Conservation (phyloP, 768 basidiomycete species). For the Pleurotus eryngii region DNA sequence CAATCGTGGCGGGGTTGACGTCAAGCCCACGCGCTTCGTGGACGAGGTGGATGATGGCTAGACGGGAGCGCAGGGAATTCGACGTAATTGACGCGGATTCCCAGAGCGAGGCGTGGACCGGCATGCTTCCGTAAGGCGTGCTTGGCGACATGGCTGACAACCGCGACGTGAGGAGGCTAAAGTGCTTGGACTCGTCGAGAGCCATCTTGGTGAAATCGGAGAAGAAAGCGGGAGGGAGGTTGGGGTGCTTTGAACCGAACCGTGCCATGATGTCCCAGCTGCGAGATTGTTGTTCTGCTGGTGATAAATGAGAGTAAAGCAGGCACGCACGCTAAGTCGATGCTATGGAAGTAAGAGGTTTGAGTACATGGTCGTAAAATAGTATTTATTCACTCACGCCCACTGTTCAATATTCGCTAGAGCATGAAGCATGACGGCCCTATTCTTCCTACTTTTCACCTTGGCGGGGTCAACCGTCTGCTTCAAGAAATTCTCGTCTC, state of each 20-base stretch:
- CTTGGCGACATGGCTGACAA: conserved; percentile 58
- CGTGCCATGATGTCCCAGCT: conserved; percentile 86
- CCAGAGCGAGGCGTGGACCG: conserved; percentile 80
- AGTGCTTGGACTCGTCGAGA: conserved; percentile 84
- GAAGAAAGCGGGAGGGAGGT: conserved; percentile 73
- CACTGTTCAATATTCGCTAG: conserved; percentile 86
- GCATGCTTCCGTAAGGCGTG: conserved; percentile 69
- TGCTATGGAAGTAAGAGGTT: conserved; percentile 31
- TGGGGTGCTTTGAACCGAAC: conserved; percentile 57
- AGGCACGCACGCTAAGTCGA: conserved; percentile 64
- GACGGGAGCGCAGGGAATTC: conserved; percentile 61
- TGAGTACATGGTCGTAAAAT: neutral
- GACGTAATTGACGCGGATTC: conserved; percentile 70
- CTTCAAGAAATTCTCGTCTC: conserved; percentile 46
- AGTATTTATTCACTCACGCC: conserved; percentile 54
- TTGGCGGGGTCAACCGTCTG: conserved; percentile 58
- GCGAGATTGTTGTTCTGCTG: neutral
- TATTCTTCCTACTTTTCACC: conserved; percentile 55
- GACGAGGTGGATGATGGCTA: conserved; percentile 83
- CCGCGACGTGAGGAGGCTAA: conserved; percentile 60
- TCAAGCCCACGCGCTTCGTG: conserved; percentile 84
- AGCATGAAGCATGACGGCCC: conserved; percentile 76
- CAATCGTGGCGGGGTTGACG: conserved; percentile 79
- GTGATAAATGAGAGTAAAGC: no score
- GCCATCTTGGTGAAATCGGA: conserved; percentile 83